Base-by-base conservation (phyloP, 805 yeast species). In the Wickerhamomyces chambardii region DNA sequence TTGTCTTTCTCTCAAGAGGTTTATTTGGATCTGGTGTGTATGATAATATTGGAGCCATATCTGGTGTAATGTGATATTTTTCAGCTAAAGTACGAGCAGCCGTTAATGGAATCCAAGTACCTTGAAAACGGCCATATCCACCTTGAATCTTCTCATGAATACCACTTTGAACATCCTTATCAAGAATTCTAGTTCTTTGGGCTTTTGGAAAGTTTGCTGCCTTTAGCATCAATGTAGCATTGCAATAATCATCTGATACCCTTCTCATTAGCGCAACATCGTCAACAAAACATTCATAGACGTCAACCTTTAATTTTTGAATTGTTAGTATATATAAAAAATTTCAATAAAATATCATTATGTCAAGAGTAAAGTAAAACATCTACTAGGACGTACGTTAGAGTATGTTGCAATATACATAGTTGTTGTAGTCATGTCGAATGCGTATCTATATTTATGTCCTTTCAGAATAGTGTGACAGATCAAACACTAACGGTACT, bases 91-190 rank as follows among this genome's bases (percentile, higher is more conserved):
- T 73, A 18, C 64, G 59, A 1, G 95, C 97, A 33, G 84, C 74
- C 6, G 69, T 75, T 42, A 84, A 59, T 0, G 97, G 97, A 8
- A 89, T 89, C 96, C 96, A 89, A 3, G 97, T 89, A 15, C 96
- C 97, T 58, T 90, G 97, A 58, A 87, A 90, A 52, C 89, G 80
- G 36, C 97, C 97, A 55, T 87, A 89, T 3, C 97, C 97, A 42
- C 97, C 97, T 58, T 89, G 97, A 17, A 89, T 86, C 56, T 90
- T 90, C 50, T 89, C 96, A 55, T 89, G 97, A 15, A 67, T 60
- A 5, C 95, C 95, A 29, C 71, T 73, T 52, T 90, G 96, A n/a
- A 90, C 95, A 43, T 89, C 96, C 49, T 82, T 77, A 55, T 89
- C 97, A 47, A 89, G 68, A 42, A 89, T 86, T 48, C 95, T 79